Base-by-base conservation (phyloP, 345 rosid species). In the Salix suchowensis region DNA sequence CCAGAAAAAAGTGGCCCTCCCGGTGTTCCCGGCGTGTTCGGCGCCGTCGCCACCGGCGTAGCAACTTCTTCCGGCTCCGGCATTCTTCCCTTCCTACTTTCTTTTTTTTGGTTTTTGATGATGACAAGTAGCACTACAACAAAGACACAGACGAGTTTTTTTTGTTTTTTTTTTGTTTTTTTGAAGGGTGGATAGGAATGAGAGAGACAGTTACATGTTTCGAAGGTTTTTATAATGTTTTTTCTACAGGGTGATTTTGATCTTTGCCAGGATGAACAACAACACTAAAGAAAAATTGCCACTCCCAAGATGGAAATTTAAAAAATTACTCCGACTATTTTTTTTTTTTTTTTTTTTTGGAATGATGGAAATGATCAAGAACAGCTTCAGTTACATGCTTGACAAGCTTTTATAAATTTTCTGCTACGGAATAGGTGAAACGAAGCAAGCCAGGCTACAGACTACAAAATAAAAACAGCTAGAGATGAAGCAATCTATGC, bases 11-110 rank as follows among this genome's bases (percentile, higher is more conserved):
- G 80, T 34, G 99, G 96, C 36, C 97, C 96, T 69, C 97, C 98
- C 19, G 98, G 97, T 16, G 97, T 92, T 68, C 96, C 98, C 55
- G 97, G 97, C 5, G 98, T 95, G 1, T 93, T 90, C 75, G 98
- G 99, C 7, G 99, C 89, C 8, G 97, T 90, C 8, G 78, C 91
- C 65, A 86, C 77, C 36, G 90, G 90, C 7, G 91, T 88, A 46
- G 75, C 88, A 2, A 77, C 48, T 60, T 83, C 88, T 23, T 40
- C 69, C 5, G 75, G 60, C 40, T 83, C 94, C 23, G 87, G 76
- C 89, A 86, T 87, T 71, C 79, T 69, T 42, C 62, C 5, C 40
- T 50, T 23, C 16, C 8, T 36, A 74, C 65, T 15, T 32, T 48
- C 30, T 76, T 77, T 62, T 52, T 68, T 65, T 26, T 48, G 58